phyloP scores from a whole-genome alignment of 2,329 filamentous ascomycete species.

The Colletotrichum endophyticum region DNA sequence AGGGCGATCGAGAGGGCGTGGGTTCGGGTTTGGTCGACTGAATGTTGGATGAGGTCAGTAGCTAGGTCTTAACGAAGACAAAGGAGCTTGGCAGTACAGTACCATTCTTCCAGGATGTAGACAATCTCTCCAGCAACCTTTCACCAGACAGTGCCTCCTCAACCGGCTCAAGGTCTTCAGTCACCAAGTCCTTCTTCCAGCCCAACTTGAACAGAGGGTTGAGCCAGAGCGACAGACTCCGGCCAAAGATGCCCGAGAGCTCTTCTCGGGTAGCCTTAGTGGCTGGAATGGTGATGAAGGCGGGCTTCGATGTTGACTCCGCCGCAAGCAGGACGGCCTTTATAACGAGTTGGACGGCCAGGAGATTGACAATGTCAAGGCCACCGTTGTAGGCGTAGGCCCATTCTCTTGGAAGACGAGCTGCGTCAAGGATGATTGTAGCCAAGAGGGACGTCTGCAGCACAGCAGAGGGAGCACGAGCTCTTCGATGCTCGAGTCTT shows the following conservation, averaged over 20 bases:
- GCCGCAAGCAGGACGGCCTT: neutral
- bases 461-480: neutral
- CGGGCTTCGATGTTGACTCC: neutral
- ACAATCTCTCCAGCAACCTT: neutral
- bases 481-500: neutral
- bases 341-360: neutral
- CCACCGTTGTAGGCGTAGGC: neutral
- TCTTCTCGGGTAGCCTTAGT: neutral
- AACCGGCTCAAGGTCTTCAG: conserved; percentile 1
- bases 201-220: neutral
- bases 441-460: neutral
- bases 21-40: neutral
- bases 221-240: neutral
- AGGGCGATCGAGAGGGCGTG: neutral
- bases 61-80: accelerated
- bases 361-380: neutral
- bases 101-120: neutral
- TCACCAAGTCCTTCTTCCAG: neutral
- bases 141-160: neutral
- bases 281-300: neutral
- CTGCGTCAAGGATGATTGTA: neutral
- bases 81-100: neutral
- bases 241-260: neutral
- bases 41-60: neutral
- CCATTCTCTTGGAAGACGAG: neutral